Percentiles rank a stretch among this genome's conserved stretches.
Evolutionary conservation across 768 basidiomycete genomes (phyloP).

Genomic region (Boletus bicolor): DNA sequence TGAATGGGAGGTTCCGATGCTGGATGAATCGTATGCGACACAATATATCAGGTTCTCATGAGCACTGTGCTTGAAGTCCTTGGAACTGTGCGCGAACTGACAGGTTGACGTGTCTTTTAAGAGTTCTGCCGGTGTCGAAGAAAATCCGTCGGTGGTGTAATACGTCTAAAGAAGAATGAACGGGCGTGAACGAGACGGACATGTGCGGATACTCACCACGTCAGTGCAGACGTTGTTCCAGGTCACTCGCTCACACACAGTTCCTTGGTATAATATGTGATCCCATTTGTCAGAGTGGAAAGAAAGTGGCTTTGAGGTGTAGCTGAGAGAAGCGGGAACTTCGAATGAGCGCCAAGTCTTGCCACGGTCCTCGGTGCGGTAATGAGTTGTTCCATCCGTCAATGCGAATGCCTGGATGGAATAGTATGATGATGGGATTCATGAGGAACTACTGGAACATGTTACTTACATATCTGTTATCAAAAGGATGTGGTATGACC

Average conservation of each 20-base stretch:
- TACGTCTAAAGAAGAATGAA: conserved; percentile 57
- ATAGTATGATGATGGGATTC: neutral
- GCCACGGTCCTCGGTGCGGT: conserved; percentile 85
- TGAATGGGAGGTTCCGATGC: conserved; percentile 39
- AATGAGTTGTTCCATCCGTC: conserved; percentile 72
- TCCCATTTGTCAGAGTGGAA: conserved; percentile 87
- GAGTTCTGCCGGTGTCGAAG: conserved; percentile 53
- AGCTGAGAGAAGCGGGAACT: conserved; percentile 48
- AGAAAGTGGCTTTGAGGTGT: conserved; percentile 63
- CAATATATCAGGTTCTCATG: conserved; percentile 81
- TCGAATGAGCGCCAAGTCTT: conserved; percentile 83
- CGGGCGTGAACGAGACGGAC: neutral
- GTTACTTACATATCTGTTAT: conserved; percentile 64
- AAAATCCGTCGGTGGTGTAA: conserved; percentile 84
- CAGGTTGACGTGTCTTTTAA: conserved; percentile 73
- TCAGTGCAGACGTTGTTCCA: conserved; percentile 67
- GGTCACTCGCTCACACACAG: conserved; percentile 50
- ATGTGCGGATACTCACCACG: conserved; percentile 44
- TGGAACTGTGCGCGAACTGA: conserved; percentile 85
- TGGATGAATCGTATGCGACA: conserved; percentile 73
- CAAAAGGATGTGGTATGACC: conserved; percentile 85
- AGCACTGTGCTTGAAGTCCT: conserved; percentile 77
- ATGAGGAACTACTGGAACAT: neutral
- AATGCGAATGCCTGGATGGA: conserved; percentile 77
- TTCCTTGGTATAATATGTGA: conserved; percentile 78